A percentile compares a stretch with the other conserved stretches of the same genome.
Evolutionary conservation across 2,329 filamentous ascomycete genomes (phyloP).

Genomic region (Pleoardoris graminearum): DNA sequence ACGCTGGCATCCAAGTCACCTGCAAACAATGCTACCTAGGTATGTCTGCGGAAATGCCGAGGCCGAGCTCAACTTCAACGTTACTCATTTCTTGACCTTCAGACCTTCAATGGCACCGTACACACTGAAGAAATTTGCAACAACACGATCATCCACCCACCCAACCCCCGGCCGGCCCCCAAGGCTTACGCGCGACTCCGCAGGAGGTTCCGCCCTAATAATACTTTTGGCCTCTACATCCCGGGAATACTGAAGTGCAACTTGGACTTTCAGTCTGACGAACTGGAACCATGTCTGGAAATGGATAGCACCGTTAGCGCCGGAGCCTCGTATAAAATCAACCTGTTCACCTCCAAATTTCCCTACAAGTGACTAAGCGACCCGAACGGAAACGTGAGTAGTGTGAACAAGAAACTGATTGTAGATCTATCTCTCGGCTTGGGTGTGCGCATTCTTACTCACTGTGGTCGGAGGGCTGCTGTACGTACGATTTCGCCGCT

Average conservation of each 20-base stretch:
- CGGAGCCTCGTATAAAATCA: constrained; percentile 53
- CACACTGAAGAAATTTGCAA: neutral
- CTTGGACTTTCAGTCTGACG: constrained; percentile 55
- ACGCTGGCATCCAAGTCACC: constrained; percentile 43
- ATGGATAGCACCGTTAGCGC: constrained; percentile 50
- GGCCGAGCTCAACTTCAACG: constrained; percentile 51
- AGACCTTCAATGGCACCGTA: constrained; percentile 16
- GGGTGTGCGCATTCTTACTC: neutral
- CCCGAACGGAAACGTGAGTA: neutral
- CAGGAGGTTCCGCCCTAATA: no score
- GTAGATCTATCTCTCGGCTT: neutral
- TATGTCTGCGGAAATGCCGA: constrained; percentile 55
- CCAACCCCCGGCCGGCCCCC: no score
- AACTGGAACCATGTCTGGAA: constrained; percentile 57
- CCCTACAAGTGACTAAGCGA: constrained; percentile 47
- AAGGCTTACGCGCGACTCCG: no score
- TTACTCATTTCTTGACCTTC: constrained; percentile 22
- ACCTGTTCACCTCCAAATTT: constrained; percentile 54
- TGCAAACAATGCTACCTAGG: constrained; percentile 56
- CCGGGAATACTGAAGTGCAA: constrained; percentile 49
- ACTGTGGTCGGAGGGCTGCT: neutral
- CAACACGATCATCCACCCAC: no score
- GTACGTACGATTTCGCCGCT: neutral
- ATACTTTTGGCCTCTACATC: constrained; percentile 46
- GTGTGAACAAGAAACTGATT: neutral